Base-by-base conservation (phyloP, 352 stramenopile species). In the Globisporangium lucens region DNA sequence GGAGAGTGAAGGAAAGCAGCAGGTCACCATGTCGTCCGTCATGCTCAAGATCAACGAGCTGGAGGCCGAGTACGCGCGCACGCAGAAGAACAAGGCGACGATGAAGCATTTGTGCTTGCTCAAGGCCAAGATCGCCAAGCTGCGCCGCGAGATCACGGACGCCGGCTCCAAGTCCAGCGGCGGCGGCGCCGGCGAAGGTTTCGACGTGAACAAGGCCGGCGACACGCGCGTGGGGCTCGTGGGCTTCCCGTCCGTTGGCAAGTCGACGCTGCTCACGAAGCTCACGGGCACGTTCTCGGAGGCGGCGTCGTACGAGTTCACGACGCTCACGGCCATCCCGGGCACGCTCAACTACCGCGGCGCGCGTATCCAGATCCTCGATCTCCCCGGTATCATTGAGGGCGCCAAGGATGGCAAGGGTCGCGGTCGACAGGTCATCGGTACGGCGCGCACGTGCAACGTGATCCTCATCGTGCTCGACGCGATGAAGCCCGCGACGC, bases 71-170 rank as follows among this genome's bases (percentile, higher is more conserved):
- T 99, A 99, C 85, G 87, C 93, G 58, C 85, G 97, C 67, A 99
- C 97, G 74, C 98, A 99, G 88, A 99, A 99, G 86, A 99, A 99
- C 81, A 99, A 99, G 84, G 98, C 98, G 52, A 99, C 97, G 1
- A 98, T 99, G 82, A 99, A 98, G 84, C 98, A 99, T 65, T 78
- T 99, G 72, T 98, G 97, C 71, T 88, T 99, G 61, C 85, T 99
- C 58, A 99, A 99, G 83, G 97, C 96, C 66, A 98, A 98, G 75
- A 96, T 99, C 70, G 95, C 97, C 67, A 99, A 99, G 83, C 78
- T 99, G 59, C 89, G 94, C 30, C 94, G 89, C 56, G 95, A 99
- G 72, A 75, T 99, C 62, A 90, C 95, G 62, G 85, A 94, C 72
- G 87, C 75, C 52, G 87, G 85, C 57, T 77, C 82, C 74, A 91